phyloP scores from a whole-genome alignment of 2,329 filamentous ascomycete species.

The Aaosphaeria arxii region DNA sequence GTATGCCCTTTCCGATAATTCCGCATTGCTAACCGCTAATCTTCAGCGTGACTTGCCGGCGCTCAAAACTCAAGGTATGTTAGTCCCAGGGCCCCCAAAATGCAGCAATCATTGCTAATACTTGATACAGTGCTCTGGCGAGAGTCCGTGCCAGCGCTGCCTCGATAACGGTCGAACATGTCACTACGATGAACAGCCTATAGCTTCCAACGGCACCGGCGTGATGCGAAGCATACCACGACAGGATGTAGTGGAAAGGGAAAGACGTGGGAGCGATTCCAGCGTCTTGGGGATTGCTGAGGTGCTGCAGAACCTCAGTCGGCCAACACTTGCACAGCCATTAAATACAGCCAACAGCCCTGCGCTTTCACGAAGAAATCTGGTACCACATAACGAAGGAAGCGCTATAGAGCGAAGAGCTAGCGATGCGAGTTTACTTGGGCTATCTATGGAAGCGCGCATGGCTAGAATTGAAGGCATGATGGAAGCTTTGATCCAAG shows the following conservation, averaged over 20 bases:
- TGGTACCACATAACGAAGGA: not conserved
- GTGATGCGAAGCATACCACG: too few species aligned
- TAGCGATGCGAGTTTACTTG: conserved; percentile 24
- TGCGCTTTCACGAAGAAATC: not conserved
- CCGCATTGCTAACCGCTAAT: conserved; percentile 4
- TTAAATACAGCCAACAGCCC: not conserved
- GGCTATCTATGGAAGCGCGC: conserved; percentile 29
- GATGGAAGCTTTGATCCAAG: conserved; percentile 33
- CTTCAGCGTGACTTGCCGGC: conserved; percentile 31
- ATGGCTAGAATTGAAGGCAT: conserved; percentile 34
- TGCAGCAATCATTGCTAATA: not conserved
- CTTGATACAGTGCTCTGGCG: conserved; percentile 28
- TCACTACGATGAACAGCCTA: conserved; percentile 38
- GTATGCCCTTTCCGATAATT: conserved; percentile 17
- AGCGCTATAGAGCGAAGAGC: conserved; percentile 15
- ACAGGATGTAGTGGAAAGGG: too few species aligned
- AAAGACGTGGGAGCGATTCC: too few species aligned
- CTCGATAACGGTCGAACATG: conserved; percentile 32
- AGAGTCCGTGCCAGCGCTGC: conserved; percentile 35
- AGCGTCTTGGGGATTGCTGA: conserved; percentile 14
- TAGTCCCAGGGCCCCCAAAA: not conserved
- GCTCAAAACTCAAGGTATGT: conserved; percentile 34
- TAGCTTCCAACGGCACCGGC: conserved; percentile 8
- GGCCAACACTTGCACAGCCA: conserved; percentile 18
- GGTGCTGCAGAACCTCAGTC: conserved; percentile 34